phyloP scores from a whole-genome alignment of 2,329 filamentous ascomycete genomes.

The Emmonsia crescens region DNA sequence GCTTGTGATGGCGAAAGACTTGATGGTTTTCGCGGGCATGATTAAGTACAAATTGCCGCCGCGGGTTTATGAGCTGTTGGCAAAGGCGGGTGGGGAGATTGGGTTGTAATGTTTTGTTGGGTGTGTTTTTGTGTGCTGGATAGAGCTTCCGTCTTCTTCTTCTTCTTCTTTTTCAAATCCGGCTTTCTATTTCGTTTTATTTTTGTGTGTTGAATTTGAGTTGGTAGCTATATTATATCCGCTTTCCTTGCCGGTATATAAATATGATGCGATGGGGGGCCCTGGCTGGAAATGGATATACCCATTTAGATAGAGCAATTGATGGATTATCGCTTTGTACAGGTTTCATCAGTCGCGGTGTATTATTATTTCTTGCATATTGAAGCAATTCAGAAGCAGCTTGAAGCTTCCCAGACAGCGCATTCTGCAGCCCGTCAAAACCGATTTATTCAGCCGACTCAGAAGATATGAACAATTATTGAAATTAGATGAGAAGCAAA shows the following conservation, averaged over 20 bases:
- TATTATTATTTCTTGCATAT: not conserved
- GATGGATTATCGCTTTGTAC: too few relatives aligned
- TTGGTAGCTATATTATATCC: not conserved
- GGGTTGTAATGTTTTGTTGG: slow-evolving; percentile 27
- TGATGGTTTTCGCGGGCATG: slow-evolving; percentile 89
- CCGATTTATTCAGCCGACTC: too few relatives aligned
- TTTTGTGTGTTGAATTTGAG: too few relatives aligned
- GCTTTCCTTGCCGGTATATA: not conserved
- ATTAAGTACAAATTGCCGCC: slow-evolving; percentile 83
- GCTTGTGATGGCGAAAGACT: slow-evolving; percentile 70
- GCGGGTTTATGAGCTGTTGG: slow-evolving; percentile 77
- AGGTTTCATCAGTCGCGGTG: not conserved
- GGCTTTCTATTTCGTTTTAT: not conserved
- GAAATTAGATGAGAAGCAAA: too few relatives aligned
- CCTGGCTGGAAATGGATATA: not conserved
- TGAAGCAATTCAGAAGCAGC: not conserved
- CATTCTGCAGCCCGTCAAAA: not conserved
- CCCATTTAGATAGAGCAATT: not conserved
- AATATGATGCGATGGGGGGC: not conserved
- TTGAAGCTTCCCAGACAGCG: not conserved
- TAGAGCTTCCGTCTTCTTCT: not conserved
- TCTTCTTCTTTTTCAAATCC: not conserved
- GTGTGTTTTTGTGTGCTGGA: not conserved
- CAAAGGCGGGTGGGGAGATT: slow-evolving; percentile 62
- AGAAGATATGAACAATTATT: too few relatives aligned